Conservation (phyloP, 495 filamentous ascomycete genomes). For the Penicilliopsis zonata region DNA sequence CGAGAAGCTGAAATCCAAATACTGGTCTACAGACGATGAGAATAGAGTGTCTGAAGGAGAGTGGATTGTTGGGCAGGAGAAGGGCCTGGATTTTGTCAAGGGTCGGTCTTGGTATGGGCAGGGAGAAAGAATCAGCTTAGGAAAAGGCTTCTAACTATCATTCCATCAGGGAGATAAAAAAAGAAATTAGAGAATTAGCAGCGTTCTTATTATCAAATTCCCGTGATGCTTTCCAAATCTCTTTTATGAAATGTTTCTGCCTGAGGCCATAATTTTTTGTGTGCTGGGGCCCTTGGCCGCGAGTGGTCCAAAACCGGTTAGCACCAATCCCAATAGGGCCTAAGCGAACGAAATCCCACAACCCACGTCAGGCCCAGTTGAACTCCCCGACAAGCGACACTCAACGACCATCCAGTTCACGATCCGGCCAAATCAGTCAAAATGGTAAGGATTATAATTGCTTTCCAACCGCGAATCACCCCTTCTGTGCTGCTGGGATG, state of each 20-base stretch:
- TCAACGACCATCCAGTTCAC: conserved; percentile 35
- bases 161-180: too few relatives aligned
- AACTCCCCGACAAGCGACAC: conserved; percentile 36
- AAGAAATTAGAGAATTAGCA: too few relatives aligned
- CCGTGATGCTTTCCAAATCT: too few relatives aligned
- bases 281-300: not conserved
- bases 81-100: conserved; percentile 54
- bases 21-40: conserved; percentile 45
- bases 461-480: conserved; percentile 3
- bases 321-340: conserved; percentile 29
- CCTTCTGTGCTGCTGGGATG: conserved; percentile 1
- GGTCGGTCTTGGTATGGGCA: conserved; percentile 80
- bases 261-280: too few relatives aligned
- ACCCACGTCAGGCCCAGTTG: conserved; percentile 23
- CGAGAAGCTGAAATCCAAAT: conserved; percentile 48
- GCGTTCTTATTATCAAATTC: not conserved
- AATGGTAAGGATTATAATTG: conserved; percentile 38
- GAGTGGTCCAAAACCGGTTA: conserved; percentile 17
- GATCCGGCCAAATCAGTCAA: conserved; percentile 42
- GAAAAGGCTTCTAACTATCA: conserved; percentile 43
- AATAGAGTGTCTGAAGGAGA: conserved; percentile 34
- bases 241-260: too few relatives aligned
- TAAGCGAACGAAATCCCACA: conserved; percentile 41
- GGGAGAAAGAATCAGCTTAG: conserved; percentile 48
- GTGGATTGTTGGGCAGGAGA: conserved; percentile 72